Evolutionary conservation across 2,329 filamentous ascomycete species (phyloP), one percentile per base, ranked within the genome.

Genomic region (Neopestalotiopsis sp.): DNA sequence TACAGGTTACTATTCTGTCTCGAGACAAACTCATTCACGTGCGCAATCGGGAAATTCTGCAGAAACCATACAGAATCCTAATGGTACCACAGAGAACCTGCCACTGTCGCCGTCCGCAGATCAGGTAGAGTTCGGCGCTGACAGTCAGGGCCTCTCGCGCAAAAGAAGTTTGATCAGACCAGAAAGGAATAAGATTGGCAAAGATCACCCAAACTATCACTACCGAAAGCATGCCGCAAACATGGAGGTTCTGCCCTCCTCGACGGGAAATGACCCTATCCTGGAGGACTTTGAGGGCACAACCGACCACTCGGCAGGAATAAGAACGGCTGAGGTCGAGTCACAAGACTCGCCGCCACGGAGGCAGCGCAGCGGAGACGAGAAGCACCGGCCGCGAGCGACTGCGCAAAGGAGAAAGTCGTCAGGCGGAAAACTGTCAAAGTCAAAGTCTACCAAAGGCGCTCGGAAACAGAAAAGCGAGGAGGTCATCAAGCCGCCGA

Each of bases 181-280:
- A 0, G 96, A 99, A 82, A 90, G 96, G 73, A 92, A 92, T 76
- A 90, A 92, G 74, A 94, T 97, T 74, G 92, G 95, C 74, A 90
- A 88, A 72, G 92, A 95, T 74, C 94, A 98, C 79, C 94, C 95
- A 14, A 97, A 98, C 80, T 99, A 98, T 78, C 89, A 98, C 82
- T 99, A 99, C 81, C 91, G 94, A 74, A 93, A 97, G 79, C 95
- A 97, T 88, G 94, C 97, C 10, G 93, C 94, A 75, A 93, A 95
- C 72, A 98, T 99, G 94, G 88, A 91, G 67, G 92, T 94, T 5
- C 86, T 94, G 72, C 96, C 97, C 0, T 98, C 96, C 0, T 92
- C 94, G 6, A 98, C 96, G 0, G 96, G 96, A 70, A 93, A 97
- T 74, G 95, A 98, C 75, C 94, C 95, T 2, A 89, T 97, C 66